These are phyloP conservation scores for Cylindricascospora bacillispora DNA, from an alignment of 1,139 yeast species.

Conservation along the genomic window DNA sequence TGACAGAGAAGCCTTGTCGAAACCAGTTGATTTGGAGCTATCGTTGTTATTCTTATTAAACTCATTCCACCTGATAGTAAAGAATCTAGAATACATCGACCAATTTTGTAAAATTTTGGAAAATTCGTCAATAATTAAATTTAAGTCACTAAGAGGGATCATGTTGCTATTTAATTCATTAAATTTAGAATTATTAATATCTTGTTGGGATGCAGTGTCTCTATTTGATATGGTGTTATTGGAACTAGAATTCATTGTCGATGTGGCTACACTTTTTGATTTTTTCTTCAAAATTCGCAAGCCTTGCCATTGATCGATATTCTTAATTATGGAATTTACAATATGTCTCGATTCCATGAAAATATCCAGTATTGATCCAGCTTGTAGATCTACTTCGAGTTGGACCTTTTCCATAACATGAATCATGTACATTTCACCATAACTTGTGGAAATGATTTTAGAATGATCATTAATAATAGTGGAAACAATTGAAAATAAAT, in stretches of 20 bases:
- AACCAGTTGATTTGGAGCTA: too few species aligned
- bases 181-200: slow-evolving; percentile 1
- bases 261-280: too few species aligned
- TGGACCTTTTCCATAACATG: slow-evolving; percentile 64
- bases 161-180: slow-evolving; percentile 5
- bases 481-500: slow-evolving; percentile 75
- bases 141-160: slow-evolving; percentile 42
- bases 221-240: slow-evolving; percentile 1
- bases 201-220: slow-evolving; percentile 1
- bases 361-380: slow-evolving; percentile 77
- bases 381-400: slow-evolving; percentile 80
- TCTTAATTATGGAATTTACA: slow-evolving; percentile 42
- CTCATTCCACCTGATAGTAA: slow-evolving; percentile 52
- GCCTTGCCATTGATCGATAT: slow-evolving; percentile 27
- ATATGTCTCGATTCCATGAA: slow-evolving; percentile 37
- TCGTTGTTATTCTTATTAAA: slow-evolving; percentile 15
- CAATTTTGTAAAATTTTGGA: slow-evolving; percentile 74
- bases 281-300: slow-evolving; percentile 5
- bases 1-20: too few species aligned
- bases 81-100: slow-evolving; percentile 70
- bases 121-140: slow-evolving; percentile 51
- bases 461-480: slow-evolving; percentile 79
- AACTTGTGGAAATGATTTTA: slow-evolving; percentile 58
- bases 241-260: too few species aligned
- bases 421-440: slow-evolving; percentile 53